A percentile compares a stretch with the other conserved stretches of the same genome.
phyloP scores from a whole-genome alignment of 352 stramenopile genomes.

The Saprolegnia parasitica region DNA sequence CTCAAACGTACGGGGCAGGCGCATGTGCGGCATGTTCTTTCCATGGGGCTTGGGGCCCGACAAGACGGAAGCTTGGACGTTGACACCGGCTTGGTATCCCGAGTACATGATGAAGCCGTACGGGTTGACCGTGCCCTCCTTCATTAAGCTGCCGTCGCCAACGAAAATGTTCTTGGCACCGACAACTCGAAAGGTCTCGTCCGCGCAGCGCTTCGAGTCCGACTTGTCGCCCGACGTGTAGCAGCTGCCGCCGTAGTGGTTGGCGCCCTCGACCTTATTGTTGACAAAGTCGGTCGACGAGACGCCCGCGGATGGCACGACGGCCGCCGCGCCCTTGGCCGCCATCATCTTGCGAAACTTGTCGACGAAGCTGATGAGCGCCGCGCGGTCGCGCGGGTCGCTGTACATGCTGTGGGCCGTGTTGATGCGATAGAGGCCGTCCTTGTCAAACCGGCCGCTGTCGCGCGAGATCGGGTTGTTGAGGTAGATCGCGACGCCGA shows the following conservation, averaged over 20 bases:
- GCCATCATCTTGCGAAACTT: slow-evolving; percentile 43
- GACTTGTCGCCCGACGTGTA: slow-evolving; percentile 46
- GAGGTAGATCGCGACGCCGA: slow-evolving; percentile 46
- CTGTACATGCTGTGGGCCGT: slow-evolving; percentile 39
- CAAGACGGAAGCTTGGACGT: slow-evolving; percentile 1
- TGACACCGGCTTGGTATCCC: slow-evolving; percentile 41
- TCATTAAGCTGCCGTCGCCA: slow-evolving; percentile 50
- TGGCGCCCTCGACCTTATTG: slow-evolving; percentile 32
- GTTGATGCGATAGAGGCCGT: slow-evolving; percentile 40
- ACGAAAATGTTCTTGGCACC: slow-evolving; percentile 67
- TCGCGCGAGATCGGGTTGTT: slow-evolving; percentile 59
- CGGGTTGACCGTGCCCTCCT: slow-evolving; percentile 57
- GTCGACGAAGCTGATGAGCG: slow-evolving; percentile 46
- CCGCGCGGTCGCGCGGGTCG: slow-evolving; percentile 41
- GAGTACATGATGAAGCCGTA: slow-evolving; percentile 79
- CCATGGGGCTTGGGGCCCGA: too few relatives aligned
- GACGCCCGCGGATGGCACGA: slow-evolving; percentile 34
- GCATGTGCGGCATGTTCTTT: too few relatives aligned
- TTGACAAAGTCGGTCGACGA: slow-evolving; percentile 40
- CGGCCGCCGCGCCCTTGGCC: slow-evolving; percentile 42
- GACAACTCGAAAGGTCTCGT: slow-evolving; percentile 53
- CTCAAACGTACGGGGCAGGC: too few relatives aligned
- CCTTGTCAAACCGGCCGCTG: slow-evolving; percentile 37
- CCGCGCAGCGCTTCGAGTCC: slow-evolving; percentile 48
- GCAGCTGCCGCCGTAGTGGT: slow-evolving; percentile 68